These are phyloP conservation scores for Trichoderma gracile DNA, from an alignment of 2,329 filamentous ascomycete species.

Conservation along the genomic window DNA sequence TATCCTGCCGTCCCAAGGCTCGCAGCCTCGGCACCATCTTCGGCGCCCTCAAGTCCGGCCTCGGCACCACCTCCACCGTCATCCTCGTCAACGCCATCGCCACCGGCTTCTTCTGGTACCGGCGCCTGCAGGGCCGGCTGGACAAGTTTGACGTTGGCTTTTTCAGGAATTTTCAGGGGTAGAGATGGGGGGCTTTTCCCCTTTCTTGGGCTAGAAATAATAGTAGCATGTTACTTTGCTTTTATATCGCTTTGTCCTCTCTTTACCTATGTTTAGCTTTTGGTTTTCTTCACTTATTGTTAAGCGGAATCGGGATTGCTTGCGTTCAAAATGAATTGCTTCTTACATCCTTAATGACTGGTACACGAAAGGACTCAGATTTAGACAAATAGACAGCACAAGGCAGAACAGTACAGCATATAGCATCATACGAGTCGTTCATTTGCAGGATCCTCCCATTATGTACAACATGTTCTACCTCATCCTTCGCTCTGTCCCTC, in stretches of 20 bases:
- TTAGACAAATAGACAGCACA: conserved; percentile 13
- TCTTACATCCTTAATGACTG: background rate
- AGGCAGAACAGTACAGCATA: background rate
- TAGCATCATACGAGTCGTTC: background rate
- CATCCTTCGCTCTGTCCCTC: background rate
- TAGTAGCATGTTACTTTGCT: background rate
- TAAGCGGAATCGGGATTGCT: background rate
- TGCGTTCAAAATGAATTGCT: background rate
- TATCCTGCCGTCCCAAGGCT: background rate
- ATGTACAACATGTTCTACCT: background rate
- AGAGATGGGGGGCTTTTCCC: too few relatives aligned
- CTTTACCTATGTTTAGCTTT: too few relatives aligned
- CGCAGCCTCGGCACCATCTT: conserved; percentile 25
- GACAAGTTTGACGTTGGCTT: conserved; percentile 20
- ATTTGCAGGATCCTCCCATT: conserved; percentile 5
- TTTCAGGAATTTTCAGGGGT: conserved; percentile 10
- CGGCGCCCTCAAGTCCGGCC: conserved; percentile 25
- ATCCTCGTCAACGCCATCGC: conserved; percentile 29
- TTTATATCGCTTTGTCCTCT: background rate
- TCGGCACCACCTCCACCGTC: conserved; percentile 8
- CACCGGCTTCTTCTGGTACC: conserved; percentile 15
- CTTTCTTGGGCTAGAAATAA: background rate
- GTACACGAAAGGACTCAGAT: background rate
- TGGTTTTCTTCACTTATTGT: too few relatives aligned
- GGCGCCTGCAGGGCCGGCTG: conserved; percentile 9